Percentiles rank a stretch among this genome's conserved stretches.
Evolutionary conservation across 1,139 yeast genomes (phyloP).

Genomic region (Sugiyamaella paludigena): DNA sequence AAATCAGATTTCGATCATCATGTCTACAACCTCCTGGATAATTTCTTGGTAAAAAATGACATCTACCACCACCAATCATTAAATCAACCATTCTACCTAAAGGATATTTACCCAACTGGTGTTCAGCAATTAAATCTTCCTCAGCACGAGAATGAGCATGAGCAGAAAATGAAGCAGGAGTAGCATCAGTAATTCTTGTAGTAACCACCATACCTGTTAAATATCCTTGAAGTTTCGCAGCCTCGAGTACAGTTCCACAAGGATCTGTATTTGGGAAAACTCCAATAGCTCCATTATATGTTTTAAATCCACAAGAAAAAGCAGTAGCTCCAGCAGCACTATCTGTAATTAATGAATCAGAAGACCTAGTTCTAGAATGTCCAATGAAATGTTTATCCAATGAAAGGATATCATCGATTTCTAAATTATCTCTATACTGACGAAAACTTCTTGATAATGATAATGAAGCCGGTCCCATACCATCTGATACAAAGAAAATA

Average conservation of each 20-base stretch:
- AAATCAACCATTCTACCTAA: slow-evolving; percentile 76
- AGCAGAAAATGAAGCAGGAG: slow-evolving; percentile 83
- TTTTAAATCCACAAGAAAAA: slow-evolving; percentile 71
- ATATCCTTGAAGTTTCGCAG: slow-evolving; percentile 73
- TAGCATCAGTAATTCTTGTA: slow-evolving; percentile 79
- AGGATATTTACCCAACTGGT: slow-evolving; percentile 75
- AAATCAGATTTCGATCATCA: slow-evolving; percentile 62
- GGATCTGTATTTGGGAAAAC: slow-evolving; percentile 61
- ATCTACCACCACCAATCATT: slow-evolving; percentile 85
- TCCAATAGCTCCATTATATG: slow-evolving; percentile 83
- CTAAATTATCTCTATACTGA: slow-evolving; percentile 54
- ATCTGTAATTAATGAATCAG: slow-evolving; percentile 71
- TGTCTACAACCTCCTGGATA: slow-evolving; percentile 58
- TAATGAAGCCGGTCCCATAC: slow-evolving; percentile 86
- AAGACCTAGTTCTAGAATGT: slow-evolving; percentile 72
- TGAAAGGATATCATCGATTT: slow-evolving; percentile 51
- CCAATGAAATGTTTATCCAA: slow-evolving; percentile 72
- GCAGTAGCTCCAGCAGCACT: slow-evolving; percentile 97
- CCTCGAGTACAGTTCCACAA: slow-evolving; percentile 81
- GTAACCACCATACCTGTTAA: slow-evolving; percentile 84
- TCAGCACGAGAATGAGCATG: slow-evolving; percentile 71
- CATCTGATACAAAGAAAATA: slow-evolving; percentile 85
- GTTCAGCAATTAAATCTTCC: slow-evolving; percentile 82
- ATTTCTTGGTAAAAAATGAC: slow-evolving; percentile 55
- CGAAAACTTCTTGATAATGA: slow-evolving; percentile 70